Evolutionary conservation across 2,329 filamentous ascomycete genomes (phyloP).

Genomic region (Pseudocercospora musae): DNA sequence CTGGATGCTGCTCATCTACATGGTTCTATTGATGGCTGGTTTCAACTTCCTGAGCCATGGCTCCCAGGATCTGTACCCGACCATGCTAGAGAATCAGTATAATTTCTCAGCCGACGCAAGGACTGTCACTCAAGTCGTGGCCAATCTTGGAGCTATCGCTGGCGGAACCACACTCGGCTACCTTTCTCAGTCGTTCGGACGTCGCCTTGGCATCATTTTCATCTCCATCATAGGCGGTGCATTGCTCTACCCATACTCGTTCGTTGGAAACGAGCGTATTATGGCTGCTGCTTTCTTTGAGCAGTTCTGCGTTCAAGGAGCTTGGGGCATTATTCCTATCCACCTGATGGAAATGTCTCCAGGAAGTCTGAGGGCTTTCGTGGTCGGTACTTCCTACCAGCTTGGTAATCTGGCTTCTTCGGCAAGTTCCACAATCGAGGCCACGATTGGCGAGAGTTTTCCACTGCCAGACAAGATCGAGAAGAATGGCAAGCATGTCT

Average conservation of each 20-base stretch:
- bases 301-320: conserved; percentile 42
- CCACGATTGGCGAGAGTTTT: conserved; percentile 42
- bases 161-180: conserved; percentile 49
- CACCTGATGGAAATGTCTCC: conserved; percentile 76
- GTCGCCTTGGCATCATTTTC: conserved; percentile 48
- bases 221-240: conserved; percentile 64
- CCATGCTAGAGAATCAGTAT: conserved; percentile 58
- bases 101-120: conserved; percentile 49
- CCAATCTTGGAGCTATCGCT: conserved; percentile 49
- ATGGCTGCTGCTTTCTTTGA: conserved; percentile 83
- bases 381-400: conserved; percentile 72
- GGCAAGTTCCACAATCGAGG: conserved; percentile 44
- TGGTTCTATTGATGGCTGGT: conserved; percentile 82
- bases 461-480: conserved; percentile 42
- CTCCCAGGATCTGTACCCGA: conserved; percentile 63
- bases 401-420: conserved; percentile 67
- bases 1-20: conserved; percentile 75
- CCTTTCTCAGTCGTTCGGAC: conserved; percentile 45
- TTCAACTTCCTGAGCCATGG: conserved; percentile 92
- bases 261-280: conserved; percentile 58
- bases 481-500: conserved; percentile 35
- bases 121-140: conserved; percentile 50
- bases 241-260: conserved; percentile 79
- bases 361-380: conserved; percentile 68
- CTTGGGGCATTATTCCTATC: conserved; percentile 50